Conservation (phyloP, 2,329 filamentous ascomycete genomes). For the Ceratocystis eucalypticola region DNA sequence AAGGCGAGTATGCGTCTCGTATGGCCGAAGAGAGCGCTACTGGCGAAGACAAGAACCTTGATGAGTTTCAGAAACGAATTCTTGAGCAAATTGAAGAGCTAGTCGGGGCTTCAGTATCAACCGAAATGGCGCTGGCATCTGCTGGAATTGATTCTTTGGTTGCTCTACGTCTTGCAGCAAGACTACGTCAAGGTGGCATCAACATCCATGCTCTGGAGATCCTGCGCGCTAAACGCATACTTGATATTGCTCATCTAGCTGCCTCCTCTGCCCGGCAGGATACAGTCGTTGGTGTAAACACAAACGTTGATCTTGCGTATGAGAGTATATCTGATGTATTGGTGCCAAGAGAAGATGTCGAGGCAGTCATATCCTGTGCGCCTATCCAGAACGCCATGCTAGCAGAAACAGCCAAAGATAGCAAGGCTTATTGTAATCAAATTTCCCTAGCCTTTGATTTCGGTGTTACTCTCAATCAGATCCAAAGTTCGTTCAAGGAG, state of each 20-base stretch:
- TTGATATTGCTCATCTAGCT: not conserved
- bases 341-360: constrained; percentile 22
- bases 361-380: constrained; percentile 49
- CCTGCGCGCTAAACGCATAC: not conserved
- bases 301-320: not conserved
- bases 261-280: not conserved
- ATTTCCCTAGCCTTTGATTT: constrained; percentile 47
- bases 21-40: constrained; percentile 4
- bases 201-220: constrained; percentile 46
- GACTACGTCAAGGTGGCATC: constrained; percentile 44
- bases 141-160: constrained; percentile 51
- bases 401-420: constrained; percentile 50
- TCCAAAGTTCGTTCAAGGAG: constrained; percentile 37
- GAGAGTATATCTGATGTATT: not conserved
- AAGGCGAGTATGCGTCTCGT: constrained; percentile 32
- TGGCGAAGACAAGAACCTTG: not conserved
- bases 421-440: constrained; percentile 62
- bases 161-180: constrained; percentile 43
- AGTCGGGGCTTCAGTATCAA: constrained; percentile 29
- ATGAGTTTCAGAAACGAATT: not conserved
- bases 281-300: no score
- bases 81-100: constrained; percentile 20
- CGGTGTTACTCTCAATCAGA: constrained; percentile 25
- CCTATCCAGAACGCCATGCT: constrained; percentile 70
- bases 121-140: constrained; percentile 34